phyloP scores from a whole-genome alignment of 2,329 filamentous ascomycete species.

The Incumbomyces lentus region DNA sequence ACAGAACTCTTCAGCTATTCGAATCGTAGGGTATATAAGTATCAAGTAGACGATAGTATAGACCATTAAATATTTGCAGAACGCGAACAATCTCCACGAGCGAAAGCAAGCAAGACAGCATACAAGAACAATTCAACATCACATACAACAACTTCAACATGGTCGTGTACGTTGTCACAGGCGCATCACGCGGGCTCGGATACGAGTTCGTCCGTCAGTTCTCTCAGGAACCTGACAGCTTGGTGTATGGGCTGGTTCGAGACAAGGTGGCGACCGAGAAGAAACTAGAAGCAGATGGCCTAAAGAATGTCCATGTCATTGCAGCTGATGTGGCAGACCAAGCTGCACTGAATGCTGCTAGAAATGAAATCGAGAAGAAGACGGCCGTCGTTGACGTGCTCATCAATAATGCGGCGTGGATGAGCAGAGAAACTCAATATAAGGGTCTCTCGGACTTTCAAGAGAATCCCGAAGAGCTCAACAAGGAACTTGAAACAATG shows the following conservation, averaged over 20 bases:
- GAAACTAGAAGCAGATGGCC: constrained; percentile 32
- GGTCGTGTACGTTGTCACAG: constrained; percentile 22
- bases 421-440: constrained; percentile 24
- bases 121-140: too few species aligned
- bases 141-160: constrained; percentile 7
- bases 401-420: constrained; percentile 40
- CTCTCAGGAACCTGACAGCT: constrained; percentile 35
- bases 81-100: too few species aligned
- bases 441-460: constrained; percentile 27
- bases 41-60: too few species aligned
- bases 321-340: constrained; percentile 36
- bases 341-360: constrained; percentile 27
- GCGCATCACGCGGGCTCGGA: constrained; percentile 21
- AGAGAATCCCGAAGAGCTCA: constrained; percentile 27
- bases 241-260: constrained; percentile 40
- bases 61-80: too few species aligned
- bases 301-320: constrained; percentile 38
- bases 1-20: too few species aligned
- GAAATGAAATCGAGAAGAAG: constrained; percentile 16
- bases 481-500: constrained; percentile 24
- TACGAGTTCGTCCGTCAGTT: constrained; percentile 41
- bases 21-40: too few species aligned
- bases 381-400: constrained; percentile 38
- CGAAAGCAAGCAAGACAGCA: too few species aligned
- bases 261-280: constrained; percentile 36